phyloP scores from a whole-genome alignment of 495 filamentous ascomycete genomes.

The Cercophora samala region DNA sequence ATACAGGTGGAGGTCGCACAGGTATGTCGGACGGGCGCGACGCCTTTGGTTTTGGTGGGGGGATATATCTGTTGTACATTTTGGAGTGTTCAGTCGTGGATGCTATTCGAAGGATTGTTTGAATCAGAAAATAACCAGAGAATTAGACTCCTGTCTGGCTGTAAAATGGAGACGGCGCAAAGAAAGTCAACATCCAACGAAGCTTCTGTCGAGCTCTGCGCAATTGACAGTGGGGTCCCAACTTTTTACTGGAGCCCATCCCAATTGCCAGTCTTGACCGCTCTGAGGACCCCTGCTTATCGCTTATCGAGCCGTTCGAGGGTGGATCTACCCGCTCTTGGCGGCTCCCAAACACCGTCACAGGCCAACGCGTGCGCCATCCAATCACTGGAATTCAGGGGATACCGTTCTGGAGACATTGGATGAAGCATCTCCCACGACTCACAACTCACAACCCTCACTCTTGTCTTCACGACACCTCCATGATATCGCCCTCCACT shows the following conservation, averaged over 20 bases:
- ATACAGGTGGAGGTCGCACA: conserved; percentile 9
- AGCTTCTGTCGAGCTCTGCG: neutral
- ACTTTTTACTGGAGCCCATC: conserved; percentile 18
- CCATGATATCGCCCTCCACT: neutral
- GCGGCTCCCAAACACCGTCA: neutral
- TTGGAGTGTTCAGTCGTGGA: neutral
- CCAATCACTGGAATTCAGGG: neutral
- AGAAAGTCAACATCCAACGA: neutral
- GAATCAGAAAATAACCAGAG: neutral
- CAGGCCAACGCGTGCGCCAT: neutral
- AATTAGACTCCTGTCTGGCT: neutral
- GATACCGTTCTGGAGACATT: neutral
- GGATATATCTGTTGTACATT: conserved; percentile 46
- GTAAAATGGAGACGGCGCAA: neutral
- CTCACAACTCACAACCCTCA: neutral
- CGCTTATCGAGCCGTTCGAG: conserved; percentile 21
- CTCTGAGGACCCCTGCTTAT: conserved; percentile 22
- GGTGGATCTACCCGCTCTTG: neutral
- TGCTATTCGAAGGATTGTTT: neutral
- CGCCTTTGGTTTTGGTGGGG: conserved; percentile 31
- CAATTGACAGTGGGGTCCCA: conserved; percentile 14
- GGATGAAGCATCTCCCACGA: neutral
- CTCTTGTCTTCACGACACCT: neutral
- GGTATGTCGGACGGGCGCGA: neutral
- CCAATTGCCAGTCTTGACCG: conserved; percentile 19